A percentile compares a stretch with the other conserved stretches of the same genome.
Evolutionary conservation across 352 stramenopile species (phyloP).

Genomic region (Hyaloperonospora brassicae): DNA sequence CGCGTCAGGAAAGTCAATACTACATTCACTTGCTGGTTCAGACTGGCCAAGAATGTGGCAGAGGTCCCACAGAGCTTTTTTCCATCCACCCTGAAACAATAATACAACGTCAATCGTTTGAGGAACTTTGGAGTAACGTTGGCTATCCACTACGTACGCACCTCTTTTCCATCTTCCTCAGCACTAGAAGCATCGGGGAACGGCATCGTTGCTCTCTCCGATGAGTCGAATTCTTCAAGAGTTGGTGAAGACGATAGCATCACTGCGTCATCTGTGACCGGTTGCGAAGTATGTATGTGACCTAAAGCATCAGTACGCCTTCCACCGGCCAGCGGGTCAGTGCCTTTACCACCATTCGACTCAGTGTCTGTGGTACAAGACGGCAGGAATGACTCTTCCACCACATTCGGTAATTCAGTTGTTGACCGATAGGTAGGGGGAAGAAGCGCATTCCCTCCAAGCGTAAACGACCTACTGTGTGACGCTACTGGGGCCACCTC

Average conservation of each 20-base stretch:
- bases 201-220: constrained; percentile 16
- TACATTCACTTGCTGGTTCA: constrained; percentile 60
- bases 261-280: constrained; percentile 10
- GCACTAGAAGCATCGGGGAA: constrained; percentile 9
- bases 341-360: constrained; percentile 24
- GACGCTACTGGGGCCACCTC: constrained; percentile 21
- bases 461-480: constrained; percentile 38
- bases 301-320: constrained; percentile 34
- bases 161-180: constrained; percentile 31
- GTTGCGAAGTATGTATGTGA: constrained; percentile 28
- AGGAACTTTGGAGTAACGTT: neutral
- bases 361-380: constrained; percentile 38
- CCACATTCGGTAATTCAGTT: constrained; percentile 34
- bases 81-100: constrained; percentile 30
- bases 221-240: constrained; percentile 16
- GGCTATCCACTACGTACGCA: constrained; percentile 26
- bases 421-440: constrained; percentile 39
- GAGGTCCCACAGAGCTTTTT: constrained; percentile 57
- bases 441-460: constrained; percentile 47
- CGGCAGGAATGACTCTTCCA: constrained; percentile 25
- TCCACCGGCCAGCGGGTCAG: constrained; percentile 27
- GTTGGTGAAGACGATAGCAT: constrained; percentile 26
- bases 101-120: neutral
- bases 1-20: constrained; percentile 51
- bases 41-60: constrained; percentile 56